These are phyloP conservation scores for Pharus latifolius DNA, from an alignment of 176 grass and related monocot species.

Conservation along the genomic window DNA sequence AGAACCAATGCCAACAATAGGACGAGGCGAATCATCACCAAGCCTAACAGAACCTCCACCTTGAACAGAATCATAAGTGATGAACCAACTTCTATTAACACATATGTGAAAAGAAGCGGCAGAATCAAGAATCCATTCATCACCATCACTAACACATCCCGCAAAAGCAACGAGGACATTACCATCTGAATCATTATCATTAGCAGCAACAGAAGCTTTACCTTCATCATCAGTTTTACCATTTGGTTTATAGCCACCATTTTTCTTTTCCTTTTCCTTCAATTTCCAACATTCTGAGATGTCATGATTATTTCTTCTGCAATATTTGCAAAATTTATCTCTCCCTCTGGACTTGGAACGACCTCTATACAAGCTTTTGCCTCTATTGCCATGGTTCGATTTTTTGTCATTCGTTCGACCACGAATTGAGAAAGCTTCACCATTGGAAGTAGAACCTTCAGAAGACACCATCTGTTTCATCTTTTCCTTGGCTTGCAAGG, in stretches of 20 bases:
- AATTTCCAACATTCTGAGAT: background rate
- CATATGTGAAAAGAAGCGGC: background rate
- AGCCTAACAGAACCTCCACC: too few relatives aligned
- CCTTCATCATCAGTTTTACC: background rate
- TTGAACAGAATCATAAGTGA: too few relatives aligned
- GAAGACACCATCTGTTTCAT: too few relatives aligned
- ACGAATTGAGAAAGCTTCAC: background rate
- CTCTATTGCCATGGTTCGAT: background rate
- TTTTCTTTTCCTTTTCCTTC: background rate
- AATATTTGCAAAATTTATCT: background rate
- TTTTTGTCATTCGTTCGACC: background rate
- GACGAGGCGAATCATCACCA: too few relatives aligned
- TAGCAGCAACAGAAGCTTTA: background rate
- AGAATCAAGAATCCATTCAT: background rate
- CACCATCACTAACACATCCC: background rate
- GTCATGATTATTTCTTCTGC: background rate
- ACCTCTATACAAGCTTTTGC: background rate
- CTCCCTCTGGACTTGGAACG: background rate
- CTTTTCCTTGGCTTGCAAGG: too few relatives aligned
- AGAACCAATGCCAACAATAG: too few relatives aligned
- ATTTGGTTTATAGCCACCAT: too few relatives aligned
- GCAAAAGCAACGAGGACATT: background rate
- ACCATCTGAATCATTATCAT: background rate
- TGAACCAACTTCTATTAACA: too few relatives aligned
- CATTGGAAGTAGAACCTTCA: background rate